phyloP scores from a whole-genome alignment of 306 rosid genomes.

The Vicia villosa region DNA sequence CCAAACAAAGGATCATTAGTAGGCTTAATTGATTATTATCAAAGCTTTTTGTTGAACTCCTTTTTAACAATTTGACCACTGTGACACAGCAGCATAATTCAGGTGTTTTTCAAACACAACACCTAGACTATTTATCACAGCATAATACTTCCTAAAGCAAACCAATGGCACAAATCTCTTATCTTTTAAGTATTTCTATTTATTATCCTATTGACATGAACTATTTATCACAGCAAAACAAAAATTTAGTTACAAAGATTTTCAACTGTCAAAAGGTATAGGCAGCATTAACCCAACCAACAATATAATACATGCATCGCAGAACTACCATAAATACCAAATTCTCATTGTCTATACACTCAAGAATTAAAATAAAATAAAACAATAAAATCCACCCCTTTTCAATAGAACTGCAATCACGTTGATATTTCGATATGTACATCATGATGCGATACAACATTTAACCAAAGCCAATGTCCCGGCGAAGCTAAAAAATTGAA shows the following conservation, averaged over 20 bases:
- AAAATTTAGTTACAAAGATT: constrained; percentile 15
- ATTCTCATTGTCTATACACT: constrained; percentile 44
- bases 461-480: constrained; percentile 36
- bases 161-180: background rate
- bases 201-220: background rate
- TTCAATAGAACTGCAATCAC: constrained; percentile 29
- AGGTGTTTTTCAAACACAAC: no score
- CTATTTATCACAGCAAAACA: constrained; percentile 10
- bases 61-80: no score
- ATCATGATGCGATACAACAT: constrained; percentile 23
- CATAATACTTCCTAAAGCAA: background rate
- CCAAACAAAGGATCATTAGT: no score
- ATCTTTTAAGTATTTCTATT: constrained; percentile 18
- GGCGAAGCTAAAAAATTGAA: constrained; percentile 26
- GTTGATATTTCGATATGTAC: constrained; percentile 36
- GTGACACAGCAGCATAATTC: no score
- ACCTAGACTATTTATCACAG: no score
- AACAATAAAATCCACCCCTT: constrained; percentile 28
- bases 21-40: no score
- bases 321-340: constrained; percentile 24
- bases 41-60: no score
- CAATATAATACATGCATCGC: constrained; percentile 30
- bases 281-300: constrained; percentile 31
- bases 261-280: constrained; percentile 6
- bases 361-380: constrained; percentile 22